Base-by-base conservation (phyloP, 2,329 filamentous ascomycete genomes). In the Cladophialophora chaetospira region DNA sequence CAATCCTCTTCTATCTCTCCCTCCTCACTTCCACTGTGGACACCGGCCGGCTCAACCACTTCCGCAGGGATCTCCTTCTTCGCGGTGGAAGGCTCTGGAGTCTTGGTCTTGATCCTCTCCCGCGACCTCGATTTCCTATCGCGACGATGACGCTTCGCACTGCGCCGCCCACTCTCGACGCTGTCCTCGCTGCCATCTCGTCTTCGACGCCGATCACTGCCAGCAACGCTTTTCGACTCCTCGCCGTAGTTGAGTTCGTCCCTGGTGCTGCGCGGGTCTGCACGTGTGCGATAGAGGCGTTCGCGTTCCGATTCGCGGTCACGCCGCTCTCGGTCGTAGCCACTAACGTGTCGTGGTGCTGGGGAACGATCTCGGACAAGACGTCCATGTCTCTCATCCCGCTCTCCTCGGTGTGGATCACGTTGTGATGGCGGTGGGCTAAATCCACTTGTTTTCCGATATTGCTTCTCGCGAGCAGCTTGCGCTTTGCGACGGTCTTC, bases 171-270 rank as follows among this genome's bases (percentile, higher is more conserved):
- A 64, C 79, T 81, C 23, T 75, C 75, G 43, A 77, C 73, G 62
- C 79, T 81, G 56, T 87, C 87, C 67, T 91, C 91, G 63, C 89
- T 90, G 58, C 91, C 89, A 8, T 61, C 61, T 63, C 90, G 85
- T 58, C 91, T 85, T 61, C 92, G 85, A 69, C 91, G 85, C 67
- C 88, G 82, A 63, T 77, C 80, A 68, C 74, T 83, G 71, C 75
- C 88, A 75, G 79, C 77, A 77, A 73, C 75, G 80, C 76, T 79
- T 5, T 72, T 70, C 19, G 75, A 73, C 82, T 81, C 77, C 72
- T 93, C 91, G 60, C 93, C 91, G 71, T 97, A 97, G 68, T 95
- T 92, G 57, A 97, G 82, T 71, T 96, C 91, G 68, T 95, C 91
- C 60, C 91, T 86, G 65, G 87, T 86, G 65, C 88, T 87, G 66